Percentiles rank a stretch among this genome's conserved stretches.
Conservation (phyloP, 2,329 filamentous ascomycete species). For the Hansfordia pulvinata region DNA sequence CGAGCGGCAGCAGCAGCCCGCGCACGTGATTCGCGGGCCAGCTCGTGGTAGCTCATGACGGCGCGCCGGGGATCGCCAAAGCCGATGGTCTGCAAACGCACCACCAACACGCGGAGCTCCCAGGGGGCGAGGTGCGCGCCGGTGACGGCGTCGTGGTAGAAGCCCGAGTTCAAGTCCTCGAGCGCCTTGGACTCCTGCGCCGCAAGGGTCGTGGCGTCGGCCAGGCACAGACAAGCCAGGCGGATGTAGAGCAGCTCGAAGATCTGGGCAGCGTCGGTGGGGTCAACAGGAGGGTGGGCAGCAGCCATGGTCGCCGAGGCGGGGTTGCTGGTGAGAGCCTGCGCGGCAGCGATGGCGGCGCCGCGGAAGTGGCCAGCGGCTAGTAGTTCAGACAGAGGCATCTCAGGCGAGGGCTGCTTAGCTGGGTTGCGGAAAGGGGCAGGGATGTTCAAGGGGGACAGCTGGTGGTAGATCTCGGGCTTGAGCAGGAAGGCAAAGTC, state of each 20-base stretch:
- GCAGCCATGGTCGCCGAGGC: slow-evolving; percentile 20
- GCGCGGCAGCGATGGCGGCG: slow-evolving; percentile 56
- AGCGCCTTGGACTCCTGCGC: slow-evolving; percentile 52
- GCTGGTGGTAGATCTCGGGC: slow-evolving; percentile 70
- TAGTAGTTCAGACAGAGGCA: slow-evolving; percentile 56
- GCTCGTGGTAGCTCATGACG: slow-evolving; percentile 82
- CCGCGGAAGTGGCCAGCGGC: slow-evolving; percentile 64
- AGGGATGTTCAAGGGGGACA: slow-evolving; percentile 50
- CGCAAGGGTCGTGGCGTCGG: slow-evolving; percentile 57
- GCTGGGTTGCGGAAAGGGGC: slow-evolving; percentile 55
- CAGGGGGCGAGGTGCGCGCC: slow-evolving; percentile 66
- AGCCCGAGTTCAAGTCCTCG: slow-evolving; percentile 44
- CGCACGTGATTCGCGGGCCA: slow-evolving; percentile 63
- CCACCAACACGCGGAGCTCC: slow-evolving; percentile 69
- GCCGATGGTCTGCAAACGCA: slow-evolving; percentile 73
- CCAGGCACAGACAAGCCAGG: slow-evolving; percentile 68
- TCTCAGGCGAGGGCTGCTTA: slow-evolving; percentile 46
- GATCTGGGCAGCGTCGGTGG: slow-evolving; percentile 50
- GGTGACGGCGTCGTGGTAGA: slow-evolving; percentile 40
- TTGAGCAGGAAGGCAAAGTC: slow-evolving; percentile 73
- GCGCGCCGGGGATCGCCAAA: slow-evolving; percentile 74
- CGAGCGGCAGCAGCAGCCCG: slow-evolving; percentile 34
- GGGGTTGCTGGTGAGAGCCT: slow-evolving; percentile 40
- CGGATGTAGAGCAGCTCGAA: slow-evolving; percentile 71
- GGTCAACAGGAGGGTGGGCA: slow-evolving; percentile 20